A percentile compares a stretch with the other conserved stretches of the same genome.
Conservation (phyloP, 169 alveolate species). For the Cryptosporidium muris region DNA sequence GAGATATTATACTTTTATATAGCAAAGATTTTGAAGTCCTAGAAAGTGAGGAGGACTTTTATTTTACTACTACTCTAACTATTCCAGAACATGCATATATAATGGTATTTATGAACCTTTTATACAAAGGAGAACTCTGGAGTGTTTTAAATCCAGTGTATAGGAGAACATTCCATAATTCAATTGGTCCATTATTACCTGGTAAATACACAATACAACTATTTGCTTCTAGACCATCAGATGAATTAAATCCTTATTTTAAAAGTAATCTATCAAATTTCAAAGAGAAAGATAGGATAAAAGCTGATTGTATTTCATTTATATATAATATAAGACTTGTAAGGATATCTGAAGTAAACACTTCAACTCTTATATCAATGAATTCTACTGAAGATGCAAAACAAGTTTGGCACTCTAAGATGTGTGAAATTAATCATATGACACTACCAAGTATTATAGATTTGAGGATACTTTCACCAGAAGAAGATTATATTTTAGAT, state of each 20-base stretch:
- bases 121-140: slow-evolving; percentile 21
- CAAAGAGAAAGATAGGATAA: too few species aligned
- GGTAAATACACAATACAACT: slow-evolving; percentile 40
- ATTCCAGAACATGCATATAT: slow-evolving; percentile 26
- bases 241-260: background rate
- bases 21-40: background rate
- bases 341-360: background rate
- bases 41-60: background rate
- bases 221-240: background rate
- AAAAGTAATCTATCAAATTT: slow-evolving; percentile 4
- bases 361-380: background rate
- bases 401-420: background rate
- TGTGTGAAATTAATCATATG: slow-evolving; percentile 33
- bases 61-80: slow-evolving; percentile 6
- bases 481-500: slow-evolving; percentile 33
- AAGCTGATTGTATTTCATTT: too few species aligned
- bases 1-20: background rate
- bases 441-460: slow-evolving; percentile 23
- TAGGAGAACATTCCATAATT: slow-evolving; percentile 10
- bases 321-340: too few species aligned
- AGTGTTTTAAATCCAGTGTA: slow-evolving; percentile 12
- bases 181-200: slow-evolving; percentile 41
- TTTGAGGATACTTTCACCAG: slow-evolving; percentile 2
- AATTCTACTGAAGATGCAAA: background rate
- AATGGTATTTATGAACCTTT: slow-evolving; percentile 15